A percentile compares a stretch with the other conserved stretches of the same genome.
Evolutionary conservation across 495 filamentous ascomycete genomes (phyloP).

Genomic region (Letharia columbiana): DNA sequence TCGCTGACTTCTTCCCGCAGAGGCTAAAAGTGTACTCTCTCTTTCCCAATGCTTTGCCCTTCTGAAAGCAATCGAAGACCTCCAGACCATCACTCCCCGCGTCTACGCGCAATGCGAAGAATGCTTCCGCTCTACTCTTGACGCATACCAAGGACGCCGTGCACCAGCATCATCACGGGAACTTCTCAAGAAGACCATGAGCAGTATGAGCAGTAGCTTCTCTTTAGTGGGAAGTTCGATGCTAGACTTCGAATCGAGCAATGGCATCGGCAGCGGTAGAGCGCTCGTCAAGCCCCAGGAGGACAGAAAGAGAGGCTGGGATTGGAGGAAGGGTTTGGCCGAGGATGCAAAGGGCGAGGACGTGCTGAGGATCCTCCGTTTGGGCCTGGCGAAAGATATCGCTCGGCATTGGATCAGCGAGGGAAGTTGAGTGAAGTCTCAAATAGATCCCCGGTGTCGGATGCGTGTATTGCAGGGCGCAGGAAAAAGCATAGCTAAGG

Average conservation of each 20-base stretch:
- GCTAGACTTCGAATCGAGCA: constrained; percentile 49
- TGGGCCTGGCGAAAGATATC: constrained; percentile 64
- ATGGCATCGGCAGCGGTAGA: constrained; percentile 44
- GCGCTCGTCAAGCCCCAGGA: constrained; percentile 16
- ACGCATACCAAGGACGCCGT: constrained; percentile 41
- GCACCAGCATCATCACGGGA: constrained; percentile 48
- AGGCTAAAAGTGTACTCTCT: constrained; percentile 42
- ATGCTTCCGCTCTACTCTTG: constrained; percentile 51
- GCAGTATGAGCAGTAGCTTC: constrained; percentile 50
- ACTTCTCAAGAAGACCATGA: constrained; percentile 59
- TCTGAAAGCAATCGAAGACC: constrained; percentile 72
- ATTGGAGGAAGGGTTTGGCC: constrained; percentile 64
- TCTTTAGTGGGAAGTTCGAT: constrained; percentile 66
- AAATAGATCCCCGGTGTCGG: not conserved
- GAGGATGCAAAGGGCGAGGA: constrained; percentile 53
- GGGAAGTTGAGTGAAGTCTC: constrained; percentile 14
- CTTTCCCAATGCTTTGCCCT: constrained; percentile 64
- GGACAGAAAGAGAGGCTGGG: constrained; percentile 59
- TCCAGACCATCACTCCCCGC: constrained; percentile 63
- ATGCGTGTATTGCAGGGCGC: not conserved
- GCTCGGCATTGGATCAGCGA: constrained; percentile 49
- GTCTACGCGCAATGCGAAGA: constrained; percentile 62
- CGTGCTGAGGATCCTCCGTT: constrained; percentile 59
- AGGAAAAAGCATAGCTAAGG: not conserved
- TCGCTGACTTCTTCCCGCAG: constrained; percentile 21